Percentiles rank a stretch among this genome's conserved stretches.
Evolutionary conservation across 2,329 filamentous ascomycete species (phyloP).

Genomic region (Zymoseptoria pseudotritici): DNA sequence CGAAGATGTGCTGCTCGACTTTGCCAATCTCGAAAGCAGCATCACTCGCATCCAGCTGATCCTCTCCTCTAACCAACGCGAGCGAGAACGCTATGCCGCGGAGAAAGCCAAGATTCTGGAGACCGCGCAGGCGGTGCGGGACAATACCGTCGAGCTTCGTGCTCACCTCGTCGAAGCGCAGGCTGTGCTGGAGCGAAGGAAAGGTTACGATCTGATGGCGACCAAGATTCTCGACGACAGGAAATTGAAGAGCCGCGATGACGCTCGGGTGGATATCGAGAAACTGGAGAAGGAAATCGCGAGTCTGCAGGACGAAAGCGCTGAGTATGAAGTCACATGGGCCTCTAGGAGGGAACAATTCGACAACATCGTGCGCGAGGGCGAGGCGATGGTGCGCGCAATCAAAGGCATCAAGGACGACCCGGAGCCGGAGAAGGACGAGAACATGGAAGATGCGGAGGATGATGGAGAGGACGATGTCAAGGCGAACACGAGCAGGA

Average conservation of each 20-base stretch:
- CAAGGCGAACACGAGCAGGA: constrained; percentile 37
- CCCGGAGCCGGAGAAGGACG: constrained; percentile 77
- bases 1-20: constrained; percentile 80
- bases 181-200: constrained; percentile 66
- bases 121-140: constrained; percentile 69
- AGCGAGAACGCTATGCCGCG: constrained; percentile 73
- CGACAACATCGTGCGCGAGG: constrained; percentile 80
- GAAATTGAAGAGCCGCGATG: constrained; percentile 72
- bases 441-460: constrained; percentile 58
- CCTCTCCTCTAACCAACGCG: constrained; percentile 69
- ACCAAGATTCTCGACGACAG: constrained; percentile 79
- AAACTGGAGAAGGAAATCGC: constrained; percentile 84
- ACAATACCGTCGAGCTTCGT: constrained; percentile 65
- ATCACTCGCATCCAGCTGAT: constrained; percentile 85
- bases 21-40: constrained; percentile 77
- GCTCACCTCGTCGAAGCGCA: constrained; percentile 70
- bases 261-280: constrained; percentile 67
- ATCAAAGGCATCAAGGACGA: constrained; percentile 96
- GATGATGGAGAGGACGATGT: constrained; percentile 40
- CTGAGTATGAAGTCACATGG: constrained; percentile 76
- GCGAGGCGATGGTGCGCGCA: constrained; percentile 72
- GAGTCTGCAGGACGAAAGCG: constrained; percentile 77
- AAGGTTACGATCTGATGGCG: constrained; percentile 79
- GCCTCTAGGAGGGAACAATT: constrained; percentile 79
- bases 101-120: constrained; percentile 73